These are phyloP conservation scores for Coniochaeta ligniaria DNA, from an alignment of 2,329 filamentous ascomycete species.

Conservation along the genomic window DNA sequence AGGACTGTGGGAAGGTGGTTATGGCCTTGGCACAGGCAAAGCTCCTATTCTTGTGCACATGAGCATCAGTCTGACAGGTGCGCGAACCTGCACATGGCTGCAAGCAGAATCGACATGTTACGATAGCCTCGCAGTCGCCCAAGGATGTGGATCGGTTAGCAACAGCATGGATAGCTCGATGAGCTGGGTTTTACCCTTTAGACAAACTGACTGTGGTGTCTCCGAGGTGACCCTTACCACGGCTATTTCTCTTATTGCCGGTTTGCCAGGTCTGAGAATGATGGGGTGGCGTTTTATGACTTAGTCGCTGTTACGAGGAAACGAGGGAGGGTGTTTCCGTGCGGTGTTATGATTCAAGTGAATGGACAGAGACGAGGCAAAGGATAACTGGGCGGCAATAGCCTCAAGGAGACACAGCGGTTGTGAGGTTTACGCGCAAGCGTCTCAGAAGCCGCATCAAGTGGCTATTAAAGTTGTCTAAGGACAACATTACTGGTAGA, in stretches of 20 bases:
- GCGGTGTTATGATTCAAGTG: not conserved
- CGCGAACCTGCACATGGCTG: not conserved
- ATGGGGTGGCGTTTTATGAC: not conserved
- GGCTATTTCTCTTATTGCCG: not conserved
- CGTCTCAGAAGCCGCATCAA: not conserved
- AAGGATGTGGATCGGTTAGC: not conserved
- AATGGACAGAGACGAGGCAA: not conserved
- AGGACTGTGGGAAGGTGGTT: not conserved
- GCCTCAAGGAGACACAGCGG: not conserved
- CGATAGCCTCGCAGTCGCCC: not conserved
- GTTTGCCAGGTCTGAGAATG: not conserved
- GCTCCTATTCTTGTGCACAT: not conserved
- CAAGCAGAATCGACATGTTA: too few species aligned
- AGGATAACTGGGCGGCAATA: not conserved
- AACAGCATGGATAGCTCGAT: not conserved
- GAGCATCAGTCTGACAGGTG: not conserved
- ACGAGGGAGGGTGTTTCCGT: not conserved
- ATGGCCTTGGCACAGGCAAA: too few species aligned
- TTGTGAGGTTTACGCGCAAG: not conserved
- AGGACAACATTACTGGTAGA: not conserved
- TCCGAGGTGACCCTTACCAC: not conserved
- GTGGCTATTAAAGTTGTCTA: not conserved
- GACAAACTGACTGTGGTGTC: not conserved
- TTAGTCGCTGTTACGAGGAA: not conserved
- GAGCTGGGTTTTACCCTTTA: not conserved